A percentile compares a stretch with the other conserved stretches of the same genome.
These are phyloP conservation scores for Fragilaria radians DNA, from an alignment of 108 stramenopile genomes.

Conservation along the genomic window DNA sequence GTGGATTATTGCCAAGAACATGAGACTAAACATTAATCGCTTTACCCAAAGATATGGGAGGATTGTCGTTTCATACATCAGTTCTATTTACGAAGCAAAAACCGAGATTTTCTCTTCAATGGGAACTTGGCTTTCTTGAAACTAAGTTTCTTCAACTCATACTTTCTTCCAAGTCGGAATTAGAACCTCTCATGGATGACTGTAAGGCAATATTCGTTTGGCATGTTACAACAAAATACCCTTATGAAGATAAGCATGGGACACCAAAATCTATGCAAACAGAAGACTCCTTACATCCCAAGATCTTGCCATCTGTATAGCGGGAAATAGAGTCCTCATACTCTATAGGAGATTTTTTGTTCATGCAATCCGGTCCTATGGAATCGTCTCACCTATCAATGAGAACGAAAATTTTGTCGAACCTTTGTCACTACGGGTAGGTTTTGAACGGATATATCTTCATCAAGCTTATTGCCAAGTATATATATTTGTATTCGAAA, in stretches of 20 bases:
- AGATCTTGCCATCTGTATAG: not conserved
- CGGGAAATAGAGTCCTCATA: not conserved
- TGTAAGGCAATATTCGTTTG: conserved; percentile 4
- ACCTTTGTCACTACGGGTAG: too few relatives aligned
- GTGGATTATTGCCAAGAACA: too few relatives aligned
- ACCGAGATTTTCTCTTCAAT: not conserved
- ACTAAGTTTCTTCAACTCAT: conserved; percentile 1
- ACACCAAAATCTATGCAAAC: not conserved
- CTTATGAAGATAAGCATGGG: not conserved
- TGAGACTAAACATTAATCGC: not conserved
- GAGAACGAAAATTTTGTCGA: too few relatives aligned
- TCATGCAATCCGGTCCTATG: too few relatives aligned
- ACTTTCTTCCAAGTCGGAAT: not conserved
- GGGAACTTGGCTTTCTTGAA: conserved; percentile 2
- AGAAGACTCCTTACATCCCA: not conserved
- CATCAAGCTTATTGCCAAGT: too few relatives aligned
- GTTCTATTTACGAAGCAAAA: not conserved
- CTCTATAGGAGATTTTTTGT: too few relatives aligned
- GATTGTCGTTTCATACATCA: conserved; percentile 2
- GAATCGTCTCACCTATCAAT: too few relatives aligned
- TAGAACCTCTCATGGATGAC: conserved; percentile 11
- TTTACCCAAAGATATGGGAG: conserved; percentile 17
- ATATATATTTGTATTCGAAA: too few relatives aligned
- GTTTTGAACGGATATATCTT: too few relatives aligned
- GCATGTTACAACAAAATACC: conserved; percentile 9